Percentiles rank a stretch among this genome's conserved stretches.
These are phyloP conservation scores for Candida sithepensis DNA, from an alignment of 805 yeast species.

Conservation along the genomic window DNA sequence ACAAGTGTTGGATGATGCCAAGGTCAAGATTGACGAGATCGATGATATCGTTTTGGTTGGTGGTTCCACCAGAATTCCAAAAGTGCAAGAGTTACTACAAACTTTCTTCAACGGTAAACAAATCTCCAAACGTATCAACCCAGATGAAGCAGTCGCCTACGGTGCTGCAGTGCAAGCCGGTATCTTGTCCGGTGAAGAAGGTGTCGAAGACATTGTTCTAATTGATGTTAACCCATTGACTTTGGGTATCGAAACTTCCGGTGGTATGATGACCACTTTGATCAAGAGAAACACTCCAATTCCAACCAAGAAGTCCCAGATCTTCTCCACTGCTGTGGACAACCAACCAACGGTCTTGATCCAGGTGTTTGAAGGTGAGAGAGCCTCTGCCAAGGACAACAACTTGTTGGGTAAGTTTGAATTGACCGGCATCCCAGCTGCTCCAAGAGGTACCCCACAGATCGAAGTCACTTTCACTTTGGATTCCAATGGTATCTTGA, in stretches of 20 bases:
- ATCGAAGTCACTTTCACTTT: slow-evolving; percentile 73
- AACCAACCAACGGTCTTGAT: slow-evolving; percentile 89
- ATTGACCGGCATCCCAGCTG: slow-evolving; percentile 66
- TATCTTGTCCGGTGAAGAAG: slow-evolving; percentile 92
- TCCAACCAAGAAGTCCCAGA: slow-evolving; percentile 93
- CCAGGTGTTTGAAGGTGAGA: slow-evolving; percentile 77
- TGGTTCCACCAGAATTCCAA: slow-evolving; percentile 99
- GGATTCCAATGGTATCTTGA: slow-evolving; percentile 74
- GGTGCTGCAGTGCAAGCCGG: slow-evolving; percentile 99
- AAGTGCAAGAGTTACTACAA: slow-evolving; percentile 91
- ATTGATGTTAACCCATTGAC: slow-evolving; percentile 94
- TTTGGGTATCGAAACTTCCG: slow-evolving; percentile 93
- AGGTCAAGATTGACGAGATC: slow-evolving; percentile 78
- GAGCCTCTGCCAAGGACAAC: slow-evolving; percentile 74
- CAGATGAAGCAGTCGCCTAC: slow-evolving; percentile 99
- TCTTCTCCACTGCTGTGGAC: slow-evolving; percentile 93
- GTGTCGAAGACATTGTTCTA: slow-evolving; percentile 84
- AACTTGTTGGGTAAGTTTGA: slow-evolving; percentile 73
- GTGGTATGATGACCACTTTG: slow-evolving; percentile 96
- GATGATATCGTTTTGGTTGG: slow-evolving; percentile 97
- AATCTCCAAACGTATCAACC: slow-evolving; percentile 96
- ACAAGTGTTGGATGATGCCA: slow-evolving; percentile 91
- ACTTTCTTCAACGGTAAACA: slow-evolving; percentile 90
- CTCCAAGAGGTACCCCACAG: slow-evolving; percentile 79
- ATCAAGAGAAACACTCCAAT: slow-evolving; percentile 93